These are phyloP conservation scores for Loxodes magnus DNA, from an alignment of 73 alveolate genomes.

Conservation along the genomic window DNA sequence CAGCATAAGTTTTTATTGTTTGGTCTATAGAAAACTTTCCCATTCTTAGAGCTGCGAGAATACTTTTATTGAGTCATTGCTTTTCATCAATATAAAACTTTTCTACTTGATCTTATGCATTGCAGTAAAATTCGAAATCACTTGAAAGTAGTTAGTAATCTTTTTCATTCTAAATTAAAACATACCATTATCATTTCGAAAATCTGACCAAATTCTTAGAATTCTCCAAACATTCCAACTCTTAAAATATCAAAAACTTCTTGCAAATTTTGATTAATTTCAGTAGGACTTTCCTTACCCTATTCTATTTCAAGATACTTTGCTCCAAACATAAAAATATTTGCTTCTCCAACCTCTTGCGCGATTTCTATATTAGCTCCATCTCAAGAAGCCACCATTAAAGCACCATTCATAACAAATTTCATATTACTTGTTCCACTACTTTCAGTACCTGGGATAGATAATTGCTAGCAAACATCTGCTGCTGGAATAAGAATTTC, in stretches of 20 bases:
- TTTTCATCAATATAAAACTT: slow-evolving; percentile 29
- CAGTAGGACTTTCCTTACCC: slow-evolving; percentile 12
- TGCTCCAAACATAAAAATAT: slow-evolving; percentile 53
- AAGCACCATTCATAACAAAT: slow-evolving; percentile 42
- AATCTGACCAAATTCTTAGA: slow-evolving; percentile 40
- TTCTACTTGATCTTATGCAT: slow-evolving; percentile 55
- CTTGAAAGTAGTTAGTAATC: slow-evolving; percentile 55
- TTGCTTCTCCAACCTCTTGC: slow-evolving; percentile 18
- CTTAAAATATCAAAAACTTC: slow-evolving; percentile 66
- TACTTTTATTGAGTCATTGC: slow-evolving; percentile 41
- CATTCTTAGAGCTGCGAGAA: slow-evolving; percentile 33
- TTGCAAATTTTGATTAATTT: slow-evolving; percentile 51
- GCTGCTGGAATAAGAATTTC: slow-evolving; percentile 17
- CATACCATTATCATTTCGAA: slow-evolving; percentile 28
- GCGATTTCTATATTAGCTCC: slow-evolving; percentile 55
- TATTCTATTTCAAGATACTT: slow-evolving; percentile 62
- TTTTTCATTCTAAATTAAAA: slow-evolving; percentile 16
- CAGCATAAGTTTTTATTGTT: slow-evolving; percentile 52
- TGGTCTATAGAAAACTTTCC: slow-evolving; percentile 50
- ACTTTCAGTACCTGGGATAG: slow-evolving; percentile 60
- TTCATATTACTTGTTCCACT: slow-evolving; percentile 53
- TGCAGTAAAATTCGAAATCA: slow-evolving; percentile 56
- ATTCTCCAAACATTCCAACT: slow-evolving; percentile 72
- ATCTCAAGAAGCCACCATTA: slow-evolving; percentile 45
- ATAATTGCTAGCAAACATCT: slow-evolving; percentile 41